Base-by-base conservation (phyloP, 345 rosid genomes). In the Populus tremula region DNA sequence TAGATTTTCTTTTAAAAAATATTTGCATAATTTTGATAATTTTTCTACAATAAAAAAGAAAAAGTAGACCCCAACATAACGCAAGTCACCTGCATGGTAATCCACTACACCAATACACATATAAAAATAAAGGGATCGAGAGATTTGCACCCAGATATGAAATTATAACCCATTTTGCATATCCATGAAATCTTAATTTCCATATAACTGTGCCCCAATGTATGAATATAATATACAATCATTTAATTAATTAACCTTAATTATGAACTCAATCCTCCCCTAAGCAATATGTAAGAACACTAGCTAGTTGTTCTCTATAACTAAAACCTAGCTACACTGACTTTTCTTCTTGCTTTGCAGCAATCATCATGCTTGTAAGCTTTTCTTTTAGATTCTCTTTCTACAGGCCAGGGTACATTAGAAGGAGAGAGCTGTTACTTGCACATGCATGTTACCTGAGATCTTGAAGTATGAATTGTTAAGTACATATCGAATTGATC, bases 401-500 rank as follows among this genome's bases (percentile, higher is more conserved):
- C 23, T 54, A n/a, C 21, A 54, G 23, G 62, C 62, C 62, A 54
- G 27, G 62, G 11, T 54, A 54, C 62, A 54, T n/a, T 21, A 56
- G 63, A n/a, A 56, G 63, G 63, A 56, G 29, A 56, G 29, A 56
- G 63, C 29, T 56, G 23, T n/a, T 56, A n/a, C n/a, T n/a, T n/a
- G 63, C 63, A 21, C 63, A 56, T n/a, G 63, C 63, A 56, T n/a
- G 29, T n/a, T n/a, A n/a, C 14, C 63, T 56, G 29, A 56, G 63
- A n/a, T 56, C 5, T 56, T 56, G 63, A 56, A n/a, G 11, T 56
- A 3, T n/a, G 63, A n/a, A 56, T 0, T 43, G 63, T 56, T 36
- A 29, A 67, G 45, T 31, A 14, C 70, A 67, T 25, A 47, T 49
- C 9, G 8, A 5, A 18, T 8, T 25, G 33, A 53, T 88, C 86